Evolutionary conservation across 192 early-diverging fungal species (phyloP), one percentile per base, ranked within the genome.

Genomic region (Borealophlyctis nickersoniae): DNA sequence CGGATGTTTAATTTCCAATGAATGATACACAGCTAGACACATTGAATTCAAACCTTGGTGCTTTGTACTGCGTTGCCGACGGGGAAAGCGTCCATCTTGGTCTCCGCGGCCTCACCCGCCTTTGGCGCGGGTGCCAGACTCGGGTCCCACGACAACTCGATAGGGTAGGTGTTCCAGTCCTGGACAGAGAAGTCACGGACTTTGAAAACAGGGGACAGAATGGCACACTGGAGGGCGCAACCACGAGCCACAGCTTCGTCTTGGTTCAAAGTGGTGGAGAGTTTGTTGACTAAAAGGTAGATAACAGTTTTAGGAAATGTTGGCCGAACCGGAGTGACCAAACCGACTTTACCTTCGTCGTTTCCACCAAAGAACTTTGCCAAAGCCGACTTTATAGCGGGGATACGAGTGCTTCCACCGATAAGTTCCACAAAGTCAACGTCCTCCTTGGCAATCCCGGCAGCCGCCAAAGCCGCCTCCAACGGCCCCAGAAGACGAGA

Each of bases 191-290:
- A 96, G 48, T 98, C 96, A 57, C 96, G 92, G 68, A 98, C 96
- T 72, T 93, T 93, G 91, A 98, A 96, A 34, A 91, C 89, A 0
- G 96, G 96, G 26, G 93, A 96, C 51, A 93, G 76, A 73, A 98
- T 95, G 71, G 96, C 96, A 79, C 96, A 98, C 81, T 93, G 90
- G 45, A 98, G 81, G 32, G 94, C 96, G 63, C 90, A 91, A 68
- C 96, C 96, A 71, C 96, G 92, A 30, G 96, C 88, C 70, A 95
- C 87, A 45, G 94, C 94, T 80, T 98, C 96, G 69, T 98, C 96
- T 75, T 94, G 91, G 85, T 98, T 98, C 65, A 98, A 83, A 68
- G 93, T 96, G 63, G 88, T 91, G 57, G 89, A 89, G 22, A 96
- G 76, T 62, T 94, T 83, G 63, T 73, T 71, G 49, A 70, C 64